Percentiles rank a stretch among this genome's conserved stretches.
These are phyloP conservation scores for Aureobasidium sp. DNA, from an alignment of 2,329 filamentous ascomycete genomes.

Conservation along the genomic window DNA sequence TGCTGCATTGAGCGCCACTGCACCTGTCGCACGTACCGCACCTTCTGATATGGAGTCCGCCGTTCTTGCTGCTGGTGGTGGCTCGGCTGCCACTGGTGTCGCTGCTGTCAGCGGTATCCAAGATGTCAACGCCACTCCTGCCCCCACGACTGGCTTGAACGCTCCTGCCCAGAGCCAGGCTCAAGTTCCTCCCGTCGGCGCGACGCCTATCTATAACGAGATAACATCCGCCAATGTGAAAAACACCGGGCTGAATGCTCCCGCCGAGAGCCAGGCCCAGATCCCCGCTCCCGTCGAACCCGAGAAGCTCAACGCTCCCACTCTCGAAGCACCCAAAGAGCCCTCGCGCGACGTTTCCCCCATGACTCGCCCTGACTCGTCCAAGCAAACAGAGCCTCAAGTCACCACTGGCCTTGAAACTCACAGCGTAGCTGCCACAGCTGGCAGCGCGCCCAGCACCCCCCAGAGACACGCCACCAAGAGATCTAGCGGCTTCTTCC, in stretches of 20 bases:
- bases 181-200: background rate
- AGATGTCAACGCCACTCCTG: background rate
- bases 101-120: slow-evolving; percentile 7
- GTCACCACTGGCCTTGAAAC: slow-evolving; percentile 37
- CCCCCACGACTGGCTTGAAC: background rate
- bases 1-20: slow-evolving; percentile 32
- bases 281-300: slow-evolving; percentile 15
- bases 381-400: slow-evolving; percentile 29
- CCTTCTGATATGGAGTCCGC: slow-evolving; percentile 4
- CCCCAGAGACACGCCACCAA: slow-evolving; percentile 17
- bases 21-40: slow-evolving; percentile 21
- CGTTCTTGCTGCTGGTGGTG: slow-evolving; percentile 3
- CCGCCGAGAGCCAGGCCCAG: slow-evolving; percentile 26
- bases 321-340: slow-evolving; percentile 23
- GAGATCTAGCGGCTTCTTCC: slow-evolving; percentile 15
- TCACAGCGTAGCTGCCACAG: slow-evolving; percentile 21
- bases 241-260: slow-evolving; percentile 31
- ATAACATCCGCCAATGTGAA: slow-evolving; percentile 23
- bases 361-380: slow-evolving; percentile 29
- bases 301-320: background rate
- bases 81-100: slow-evolving; percentile 13
- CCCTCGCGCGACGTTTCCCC: slow-evolving; percentile 37
- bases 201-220: background rate
- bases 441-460: slow-evolving; percentile 12
- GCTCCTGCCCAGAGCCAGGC: too few relatives aligned